Evolutionary conservation across 2,329 filamentous ascomycete species (phyloP), one percentile per base, ranked within the genome.

Genomic region (Xylariaceae sp.): DNA sequence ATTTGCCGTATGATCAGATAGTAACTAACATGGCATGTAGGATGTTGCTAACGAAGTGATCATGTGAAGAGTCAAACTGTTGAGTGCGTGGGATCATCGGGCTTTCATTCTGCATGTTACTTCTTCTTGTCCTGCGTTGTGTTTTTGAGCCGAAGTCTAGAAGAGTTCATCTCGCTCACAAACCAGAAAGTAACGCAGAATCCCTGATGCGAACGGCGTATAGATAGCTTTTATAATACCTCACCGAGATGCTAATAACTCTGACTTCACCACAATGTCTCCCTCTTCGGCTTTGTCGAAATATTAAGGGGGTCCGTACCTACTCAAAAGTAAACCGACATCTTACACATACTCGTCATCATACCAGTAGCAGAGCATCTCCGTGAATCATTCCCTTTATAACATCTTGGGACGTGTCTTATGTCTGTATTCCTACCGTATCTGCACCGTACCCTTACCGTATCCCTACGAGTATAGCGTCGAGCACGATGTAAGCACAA

Each of bases 31-130:
- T 34, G 3, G 42, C 11, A 45, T 35, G n/a, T 65, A 92, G 88
- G 91, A 96, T 74, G 91, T 96, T 60, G 76, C 85, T 63, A 92
- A 93, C 70, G 85, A 88, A 73, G 90, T 96, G 71, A 97, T 97
- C 74, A 97, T 97, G 92, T 97, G 84, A 81, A 59, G 56, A 30
- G 39, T 18, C 3, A 48, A 30, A 53, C 23, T 13, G 42, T 15
- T 8, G n/a, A 34, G 18, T 15, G 13, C 3, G 47, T 53, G 30
- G 42, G 49, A 62, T 44, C 48, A 50, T 11, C 23, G 5, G 13
- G 7, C 45, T 51, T 15, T 49, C 55, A 47, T 52, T 54, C 48
- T 55, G 8, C 37, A 15, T 23, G 15, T 49, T 17, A 18, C 51
- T 58, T 62, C 52, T 51, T 63, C 52, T 62, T 55, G 42, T n/a